Evolutionary conservation across 495 filamentous ascomycete genomes (phyloP).

Genomic region (Immersiella caudata): DNA sequence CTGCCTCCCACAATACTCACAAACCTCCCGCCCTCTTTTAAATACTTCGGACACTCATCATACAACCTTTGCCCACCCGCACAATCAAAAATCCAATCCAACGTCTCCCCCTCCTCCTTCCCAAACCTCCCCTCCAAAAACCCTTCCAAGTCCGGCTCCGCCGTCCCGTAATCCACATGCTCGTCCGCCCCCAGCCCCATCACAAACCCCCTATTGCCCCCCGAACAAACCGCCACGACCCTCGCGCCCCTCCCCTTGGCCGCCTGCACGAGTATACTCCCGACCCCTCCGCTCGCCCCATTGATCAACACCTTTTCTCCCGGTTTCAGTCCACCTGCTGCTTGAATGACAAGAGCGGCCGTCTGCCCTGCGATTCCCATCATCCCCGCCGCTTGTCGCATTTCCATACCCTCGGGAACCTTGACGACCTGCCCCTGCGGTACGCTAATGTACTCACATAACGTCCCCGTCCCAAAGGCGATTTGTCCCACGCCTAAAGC

Average conservation of each 20-base stretch:
- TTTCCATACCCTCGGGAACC: constrained; percentile 25
- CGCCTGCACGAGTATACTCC: constrained; percentile 44
- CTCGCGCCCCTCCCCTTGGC: constrained; percentile 36
- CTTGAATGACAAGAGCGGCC: constrained; percentile 24
- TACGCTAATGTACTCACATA: constrained; percentile 45
- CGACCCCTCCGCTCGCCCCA: constrained; percentile 52
- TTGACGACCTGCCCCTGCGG: constrained; percentile 24
- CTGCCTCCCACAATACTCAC: constrained; percentile 42
- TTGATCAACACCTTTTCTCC: constrained; percentile 43
- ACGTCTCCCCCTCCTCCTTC: constrained; percentile 22
- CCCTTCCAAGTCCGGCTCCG: constrained; percentile 30
- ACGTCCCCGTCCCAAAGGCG: constrained; percentile 34
- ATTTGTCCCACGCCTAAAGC: constrained; percentile 32
- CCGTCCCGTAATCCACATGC: constrained; percentile 41
- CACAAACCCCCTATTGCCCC: constrained; percentile 36
- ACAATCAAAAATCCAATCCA: constrained; percentile 47
- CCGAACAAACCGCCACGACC: constrained; percentile 42
- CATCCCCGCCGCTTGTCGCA: constrained; percentile 38
- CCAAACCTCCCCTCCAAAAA: constrained; percentile 34
- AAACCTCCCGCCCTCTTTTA: constrained; percentile 43
- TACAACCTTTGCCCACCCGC: constrained; percentile 42
- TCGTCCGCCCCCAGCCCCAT: constrained; percentile 43
- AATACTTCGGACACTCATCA: constrained; percentile 35
- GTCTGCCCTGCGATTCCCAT: constrained; percentile 43
- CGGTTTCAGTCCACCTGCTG: constrained; percentile 18